Base-by-base conservation (phyloP, 306 rosid genomes). In the Dalbergia cochinchinensis region DNA sequence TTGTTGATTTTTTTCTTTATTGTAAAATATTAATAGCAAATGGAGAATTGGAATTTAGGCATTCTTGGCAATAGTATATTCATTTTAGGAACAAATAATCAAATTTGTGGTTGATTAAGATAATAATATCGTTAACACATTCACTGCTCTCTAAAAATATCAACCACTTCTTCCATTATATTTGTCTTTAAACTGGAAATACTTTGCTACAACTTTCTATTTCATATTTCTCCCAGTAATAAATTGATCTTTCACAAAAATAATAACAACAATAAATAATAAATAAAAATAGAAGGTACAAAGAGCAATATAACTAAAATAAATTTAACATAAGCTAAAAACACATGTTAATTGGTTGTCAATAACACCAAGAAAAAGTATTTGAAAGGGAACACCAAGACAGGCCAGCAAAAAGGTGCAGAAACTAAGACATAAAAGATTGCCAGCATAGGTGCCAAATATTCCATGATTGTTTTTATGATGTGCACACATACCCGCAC, bases 381-480 rank as follows among this genome's bases (percentile, higher is more conserved):
- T 59, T 73, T 5, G 13, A 59, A 68, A 58, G n/a, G 58, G 60
- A 16, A n/a, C 20, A 22, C 26, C 64, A 20, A 10, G 20, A 58
- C 44, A 41, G 45, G 45, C 45, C 42, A 62, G 42, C 67, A 31
- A 12, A 60, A 60, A 20, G 37, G 18, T 60, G 13, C 22, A 61
- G 59, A 60, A 44, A 26, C 59, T 60, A 74, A 22, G 47, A 11
- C 67, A 62, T 60, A 18, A 22, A 74, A 74, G 33, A 44, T 22
- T 60, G 45, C 4, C 34, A 61, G 34, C 18, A n/a, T 11, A 74
- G 70, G 19, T 26, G 70, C 60, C 68, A 26, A 50, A 75, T 16
- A 50, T 48, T 34, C 59, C 59, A 44, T 61, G 48, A 26, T 19
- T 13, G 31, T 11, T 54, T 51, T 76, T 76, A 65, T 19, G 34